These are phyloP conservation scores for Urtica urens DNA, from an alignment of 306 rosid genomes.

Conservation along the genomic window DNA sequence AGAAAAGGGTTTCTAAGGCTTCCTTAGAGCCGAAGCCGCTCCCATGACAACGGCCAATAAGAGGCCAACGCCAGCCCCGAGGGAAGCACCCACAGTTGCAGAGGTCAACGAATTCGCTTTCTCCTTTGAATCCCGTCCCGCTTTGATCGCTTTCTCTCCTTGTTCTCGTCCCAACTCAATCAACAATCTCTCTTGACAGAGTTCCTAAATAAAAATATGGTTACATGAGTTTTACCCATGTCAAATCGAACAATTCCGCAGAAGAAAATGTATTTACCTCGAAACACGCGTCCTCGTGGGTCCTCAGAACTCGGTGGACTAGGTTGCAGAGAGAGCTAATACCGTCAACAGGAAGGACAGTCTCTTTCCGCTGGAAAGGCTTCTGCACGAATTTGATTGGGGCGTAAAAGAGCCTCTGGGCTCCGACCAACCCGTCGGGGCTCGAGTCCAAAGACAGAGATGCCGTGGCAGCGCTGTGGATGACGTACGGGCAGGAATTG, in stretches of 20 bases:
- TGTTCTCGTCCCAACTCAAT: slow-evolving; percentile 67
- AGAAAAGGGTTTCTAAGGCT: slow-evolving; percentile 43
- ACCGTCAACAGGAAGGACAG: slow-evolving; percentile 77
- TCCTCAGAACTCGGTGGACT: slow-evolving; percentile 41
- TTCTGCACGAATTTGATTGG: slow-evolving; percentile 57
- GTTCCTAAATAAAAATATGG: slow-evolving; percentile 34
- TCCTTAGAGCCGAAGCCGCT: slow-evolving; percentile 97
- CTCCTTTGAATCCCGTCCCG: slow-evolving; percentile 37
- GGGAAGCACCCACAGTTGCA: slow-evolving; percentile 85
- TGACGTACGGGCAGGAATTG: slow-evolving; percentile 79
- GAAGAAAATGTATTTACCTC: slow-evolving; percentile 42
- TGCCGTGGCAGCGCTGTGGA: slow-evolving; percentile 60
- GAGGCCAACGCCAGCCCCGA: slow-evolving; percentile 89
- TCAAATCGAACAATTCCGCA: neutral
- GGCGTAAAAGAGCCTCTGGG: slow-evolving; percentile 55
- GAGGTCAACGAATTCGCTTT: slow-evolving; percentile 53
- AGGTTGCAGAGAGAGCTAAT: slow-evolving; percentile 60
- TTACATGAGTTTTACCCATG: neutral
- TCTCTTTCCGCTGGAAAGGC: slow-evolving; percentile 72
- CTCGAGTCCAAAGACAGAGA: slow-evolving; percentile 47
- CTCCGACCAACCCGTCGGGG: slow-evolving; percentile 31
- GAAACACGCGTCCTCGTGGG: slow-evolving; percentile 69
- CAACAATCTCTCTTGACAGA: slow-evolving; percentile 58
- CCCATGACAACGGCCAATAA: slow-evolving; percentile 89
- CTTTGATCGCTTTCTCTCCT: slow-evolving; percentile 27